phyloP scores from a whole-genome alignment of 306 rosid genomes.

The Fragaria nilgerrensis region DNA sequence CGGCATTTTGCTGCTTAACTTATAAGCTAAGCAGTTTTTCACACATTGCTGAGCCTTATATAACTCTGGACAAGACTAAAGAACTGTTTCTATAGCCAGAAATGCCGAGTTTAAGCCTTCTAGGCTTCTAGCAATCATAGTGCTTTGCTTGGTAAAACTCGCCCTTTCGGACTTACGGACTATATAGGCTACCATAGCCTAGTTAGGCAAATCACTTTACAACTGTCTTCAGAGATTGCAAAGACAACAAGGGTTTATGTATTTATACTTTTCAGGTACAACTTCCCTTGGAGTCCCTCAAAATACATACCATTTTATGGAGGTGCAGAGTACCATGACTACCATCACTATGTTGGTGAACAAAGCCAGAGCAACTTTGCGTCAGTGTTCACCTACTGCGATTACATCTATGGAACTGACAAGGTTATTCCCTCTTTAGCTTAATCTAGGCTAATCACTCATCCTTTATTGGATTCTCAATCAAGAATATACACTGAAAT shows the following conservation, averaged over 20 bases:
- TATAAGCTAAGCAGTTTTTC: no score
- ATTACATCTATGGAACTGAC: constrained; percentile 65
- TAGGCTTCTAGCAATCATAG: no score
- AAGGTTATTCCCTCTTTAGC: constrained; percentile 40
- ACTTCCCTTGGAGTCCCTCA: constrained; percentile 53
- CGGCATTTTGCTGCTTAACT: no score
- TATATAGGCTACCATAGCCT: not conserved
- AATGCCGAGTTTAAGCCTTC: no score
- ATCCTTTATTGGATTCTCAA: not conserved
- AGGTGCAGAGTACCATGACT: constrained; percentile 67
- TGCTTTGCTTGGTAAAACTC: no score
- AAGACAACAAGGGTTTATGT: not conserved
- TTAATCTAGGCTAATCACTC: not conserved
- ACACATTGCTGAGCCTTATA: no score
- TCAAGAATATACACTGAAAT: not conserved
- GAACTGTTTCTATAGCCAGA: no score
- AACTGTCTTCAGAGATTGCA: not conserved
- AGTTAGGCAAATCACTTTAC: not conserved
- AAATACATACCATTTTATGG: constrained; percentile 67
- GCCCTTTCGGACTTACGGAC: no score
- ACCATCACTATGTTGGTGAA: constrained; percentile 67
- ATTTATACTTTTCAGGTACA: constrained; percentile 36
- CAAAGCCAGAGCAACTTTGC: constrained; percentile 73
- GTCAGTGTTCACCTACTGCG: constrained; percentile 63
- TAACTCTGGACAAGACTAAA: no score